Evolutionary conservation across 2,329 filamentous ascomycete genomes (phyloP), one percentile per base, ranked within the genome.

Genomic region (Paraconiothyrium brasiliense): DNA sequence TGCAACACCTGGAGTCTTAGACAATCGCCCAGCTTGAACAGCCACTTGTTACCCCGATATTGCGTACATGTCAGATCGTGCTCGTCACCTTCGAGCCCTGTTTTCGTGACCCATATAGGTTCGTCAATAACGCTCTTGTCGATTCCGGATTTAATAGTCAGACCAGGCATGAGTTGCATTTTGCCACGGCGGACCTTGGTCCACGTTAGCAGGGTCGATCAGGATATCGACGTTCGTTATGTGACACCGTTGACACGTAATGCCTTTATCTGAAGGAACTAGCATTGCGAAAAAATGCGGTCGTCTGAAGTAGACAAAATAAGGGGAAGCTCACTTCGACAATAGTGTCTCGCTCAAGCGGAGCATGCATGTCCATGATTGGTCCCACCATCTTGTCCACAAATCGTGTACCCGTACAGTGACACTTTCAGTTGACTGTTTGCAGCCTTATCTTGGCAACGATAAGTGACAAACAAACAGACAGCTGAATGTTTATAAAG

Each of bases 81-180:
- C 70, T 89, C 85, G 63, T 89, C 87, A 9, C 78, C 83, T 24
- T 84, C 82, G 10, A 88, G 80, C 0, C 87, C 87, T 4, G 83
- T 67, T 35, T 76, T 78, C n/a, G 35, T 35, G 5, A 54, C 57
- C 57, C 57, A 59, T 14, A 59, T 47, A 37, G 48, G 48, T n/a
- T 41, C 41, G 24, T 59, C 22, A 6, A 34, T 20, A 16, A 59
- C 9, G 4, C 27, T n/a, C 41, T 59, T 59, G 20, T 59, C 57
- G 13, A 59, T 59, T 4, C 37, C 57, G 11, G 57, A 59, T 47
- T 59, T 49, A 16, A 59, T 59, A 7, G 22, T 54, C 20, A 59
- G 41, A 2, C 57, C 57, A 30, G 57, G 57, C 57, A 59, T 59
- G 49, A 27, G 48, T 47, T 59, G 54, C 57, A 59, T 52, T 30